Conservation (phyloP, 1,139 yeast genomes). For the Kodamaea anthophila region DNA sequence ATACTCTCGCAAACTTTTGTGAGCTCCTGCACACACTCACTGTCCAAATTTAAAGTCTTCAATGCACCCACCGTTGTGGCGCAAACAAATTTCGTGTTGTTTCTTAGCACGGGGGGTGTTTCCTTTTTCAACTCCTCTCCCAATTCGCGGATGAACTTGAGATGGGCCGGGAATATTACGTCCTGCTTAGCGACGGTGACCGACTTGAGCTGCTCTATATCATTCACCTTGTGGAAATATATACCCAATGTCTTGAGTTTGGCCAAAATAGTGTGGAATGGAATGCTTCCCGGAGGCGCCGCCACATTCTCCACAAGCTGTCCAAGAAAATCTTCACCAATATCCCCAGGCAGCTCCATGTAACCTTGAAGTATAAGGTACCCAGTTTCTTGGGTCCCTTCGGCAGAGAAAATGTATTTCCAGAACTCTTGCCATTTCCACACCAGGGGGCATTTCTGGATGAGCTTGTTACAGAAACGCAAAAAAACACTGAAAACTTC, state of each 20-base stretch:
- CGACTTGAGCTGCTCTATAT: not conserved
- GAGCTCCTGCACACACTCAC: slow-evolving; percentile 3
- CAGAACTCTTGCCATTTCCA: slow-evolving; percentile 15
- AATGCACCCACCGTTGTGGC: slow-evolving; percentile 18
- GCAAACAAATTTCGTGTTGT: slow-evolving; percentile 32
- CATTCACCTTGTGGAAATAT: slow-evolving; percentile 10
- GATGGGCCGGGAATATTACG: slow-evolving; percentile 9
- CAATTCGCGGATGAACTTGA: slow-evolving; percentile 4
- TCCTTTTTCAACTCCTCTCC: slow-evolving; percentile 3
- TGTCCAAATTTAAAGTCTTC: slow-evolving; percentile 4
- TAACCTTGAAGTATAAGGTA: slow-evolving; percentile 15
- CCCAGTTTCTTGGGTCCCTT: slow-evolving; percentile 11
- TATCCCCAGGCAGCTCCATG: slow-evolving; percentile 3
- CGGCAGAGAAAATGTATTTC: slow-evolving; percentile 10
- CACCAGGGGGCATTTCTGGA: slow-evolving; percentile 11
- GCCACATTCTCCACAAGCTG: slow-evolving; percentile 9
- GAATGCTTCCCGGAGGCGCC: slow-evolving; percentile 7
- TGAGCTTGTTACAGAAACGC: slow-evolving; percentile 28
- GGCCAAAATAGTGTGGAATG: slow-evolving; percentile 13
- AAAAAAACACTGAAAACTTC: slow-evolving; percentile 25
- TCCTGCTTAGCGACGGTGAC: slow-evolving; percentile 1
- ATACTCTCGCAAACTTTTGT: slow-evolving; percentile 2
- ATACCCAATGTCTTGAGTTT: slow-evolving; percentile 30
- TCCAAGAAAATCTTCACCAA: slow-evolving; percentile 7
- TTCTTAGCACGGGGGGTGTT: slow-evolving; percentile 14